phyloP scores from a whole-genome alignment of 2,329 filamentous ascomycete genomes.

The Paecilomyces niveus region DNA sequence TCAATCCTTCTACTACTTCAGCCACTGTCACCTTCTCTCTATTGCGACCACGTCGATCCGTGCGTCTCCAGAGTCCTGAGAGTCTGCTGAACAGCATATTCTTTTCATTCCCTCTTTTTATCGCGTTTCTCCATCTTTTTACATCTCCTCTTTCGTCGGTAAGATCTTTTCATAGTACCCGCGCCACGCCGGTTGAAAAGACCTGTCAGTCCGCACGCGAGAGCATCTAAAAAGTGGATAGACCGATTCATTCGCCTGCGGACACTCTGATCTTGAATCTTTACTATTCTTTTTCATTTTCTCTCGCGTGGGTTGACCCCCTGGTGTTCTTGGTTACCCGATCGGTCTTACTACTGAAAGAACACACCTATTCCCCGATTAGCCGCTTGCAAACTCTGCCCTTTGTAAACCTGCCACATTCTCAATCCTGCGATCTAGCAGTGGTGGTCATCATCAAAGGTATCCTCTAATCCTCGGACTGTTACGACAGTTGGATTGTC shows the following conservation, averaged over 20 bases:
- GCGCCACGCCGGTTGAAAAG: constrained; percentile 1
- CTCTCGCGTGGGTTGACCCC: not conserved
- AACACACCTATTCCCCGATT: constrained; percentile 15
- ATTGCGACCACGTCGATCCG: constrained; percentile 2
- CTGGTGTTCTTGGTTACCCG: constrained; percentile 1
- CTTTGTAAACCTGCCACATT: not conserved
- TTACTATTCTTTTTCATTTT: not conserved
- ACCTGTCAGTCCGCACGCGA: not conserved
- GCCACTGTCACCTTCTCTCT: constrained; percentile 3
- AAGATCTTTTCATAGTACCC: constrained; percentile 4
- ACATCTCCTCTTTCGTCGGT: not conserved
- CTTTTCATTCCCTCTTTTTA: constrained; percentile 1
- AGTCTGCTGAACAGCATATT: not conserved
- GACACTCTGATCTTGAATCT: not conserved
- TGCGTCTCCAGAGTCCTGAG: not conserved
- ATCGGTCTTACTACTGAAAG: constrained; percentile 14
- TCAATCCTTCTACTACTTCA: not conserved
- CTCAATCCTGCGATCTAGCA: not conserved
- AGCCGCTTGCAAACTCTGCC: constrained; percentile 13
- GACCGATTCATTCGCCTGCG: not conserved
- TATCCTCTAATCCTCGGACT: constrained; percentile 4
- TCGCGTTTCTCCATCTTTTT: not conserved
- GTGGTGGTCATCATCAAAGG: not conserved
- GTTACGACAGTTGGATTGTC: not conserved
- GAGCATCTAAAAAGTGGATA: not conserved